These are phyloP conservation scores for Hermanozyma aechmeae DNA, from an alignment of 805 yeast species.

Conservation along the genomic window DNA sequence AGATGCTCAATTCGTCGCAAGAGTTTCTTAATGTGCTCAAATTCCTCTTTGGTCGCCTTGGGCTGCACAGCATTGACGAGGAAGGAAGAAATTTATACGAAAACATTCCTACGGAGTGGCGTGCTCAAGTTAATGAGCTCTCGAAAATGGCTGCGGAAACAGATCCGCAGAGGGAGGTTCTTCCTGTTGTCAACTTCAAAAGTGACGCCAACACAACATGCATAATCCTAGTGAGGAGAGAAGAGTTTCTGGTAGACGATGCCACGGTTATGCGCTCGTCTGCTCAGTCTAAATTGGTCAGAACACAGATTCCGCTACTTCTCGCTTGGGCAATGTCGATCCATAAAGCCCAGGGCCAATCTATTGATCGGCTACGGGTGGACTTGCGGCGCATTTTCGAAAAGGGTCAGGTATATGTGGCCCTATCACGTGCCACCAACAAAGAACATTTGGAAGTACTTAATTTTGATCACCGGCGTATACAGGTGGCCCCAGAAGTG, in stretches of 20 bases:
- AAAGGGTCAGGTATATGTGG: conserved; percentile 94
- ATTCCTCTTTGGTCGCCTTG: conserved; percentile 5
- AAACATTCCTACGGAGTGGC: conserved; percentile 6
- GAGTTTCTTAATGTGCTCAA: conserved; percentile 6
- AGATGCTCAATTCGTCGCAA: conserved; percentile 5
- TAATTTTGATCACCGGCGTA: conserved; percentile 56
- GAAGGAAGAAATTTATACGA: conserved; percentile 3
- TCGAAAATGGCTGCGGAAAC: conserved; percentile 1
- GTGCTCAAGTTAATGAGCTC: conserved; percentile 5
- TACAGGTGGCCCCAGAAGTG: conserved; percentile 65
- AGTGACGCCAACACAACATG: conserved; percentile 20
- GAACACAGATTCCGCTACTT: conserved; percentile 68
- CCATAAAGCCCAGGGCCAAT: conserved; percentile 94
- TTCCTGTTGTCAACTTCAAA: conserved; percentile 42
- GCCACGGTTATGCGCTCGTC: neutral
- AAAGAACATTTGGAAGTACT: conserved; percentile 76
- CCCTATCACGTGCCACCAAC: conserved; percentile 78
- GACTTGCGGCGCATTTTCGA: conserved; percentile 74
- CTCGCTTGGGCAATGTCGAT: conserved; percentile 96
- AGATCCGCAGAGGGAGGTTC: too few relatives aligned
- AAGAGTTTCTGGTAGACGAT: conserved; percentile 23
- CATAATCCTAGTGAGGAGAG: conserved; percentile 19
- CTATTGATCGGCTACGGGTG: conserved; percentile 66
- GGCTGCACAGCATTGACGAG: conserved; percentile 2
- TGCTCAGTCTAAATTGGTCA: conserved; percentile 1